Evolutionary conservation across 495 filamentous ascomycete genomes (phyloP), one percentile per base, ranked within the genome.

Genomic region (Clavariopsis aquatica): DNA sequence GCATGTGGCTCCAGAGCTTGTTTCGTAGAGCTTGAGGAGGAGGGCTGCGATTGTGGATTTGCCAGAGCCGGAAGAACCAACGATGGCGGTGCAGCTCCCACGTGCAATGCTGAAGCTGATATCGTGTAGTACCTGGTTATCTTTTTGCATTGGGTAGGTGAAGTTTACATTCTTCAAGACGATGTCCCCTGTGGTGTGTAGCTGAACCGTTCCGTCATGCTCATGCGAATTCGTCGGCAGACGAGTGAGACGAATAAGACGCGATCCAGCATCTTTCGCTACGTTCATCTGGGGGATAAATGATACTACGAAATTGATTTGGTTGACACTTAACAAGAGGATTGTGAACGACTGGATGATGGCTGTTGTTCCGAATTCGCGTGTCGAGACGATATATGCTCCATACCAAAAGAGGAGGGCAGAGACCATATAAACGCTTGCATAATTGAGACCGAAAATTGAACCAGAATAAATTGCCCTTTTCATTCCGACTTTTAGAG

Each of bases 361-460:
- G 19, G 83, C 78, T 1, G 83, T 75, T 0, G 87, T 73, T 27
- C 76, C 71, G 65, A 76, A 81, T 17, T 80, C 63, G 1, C 78
- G 71, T 9, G 71, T 72, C 5, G 78, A 76, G 36, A 86, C 82
- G 9, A 96, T 77, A 3, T 83, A 74, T 0, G 89, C 82, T 4
- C 90, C 91, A 72, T 90, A 94, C 75, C 88, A 96, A 73, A 95
- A 94, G 19, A 96, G 83, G 22, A 96, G 73, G 0, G 92, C 91
- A n/a, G 83, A 87, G 34, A 89, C 79, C 73, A 92, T 92, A 63
- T 86, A 81, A 26, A 86, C 79, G 15, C 82, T 79, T 1, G 87
- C 85, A 70, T 93, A 87, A 22, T 87, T 83, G 20, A 93, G 72
- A 1, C 94, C 94, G 73, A 86, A 96, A 5, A 93, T 82, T 43